Base-by-base conservation (phyloP, 371 early-diverging fungal genomes). In the Rhizomucor pusillus region DNA sequence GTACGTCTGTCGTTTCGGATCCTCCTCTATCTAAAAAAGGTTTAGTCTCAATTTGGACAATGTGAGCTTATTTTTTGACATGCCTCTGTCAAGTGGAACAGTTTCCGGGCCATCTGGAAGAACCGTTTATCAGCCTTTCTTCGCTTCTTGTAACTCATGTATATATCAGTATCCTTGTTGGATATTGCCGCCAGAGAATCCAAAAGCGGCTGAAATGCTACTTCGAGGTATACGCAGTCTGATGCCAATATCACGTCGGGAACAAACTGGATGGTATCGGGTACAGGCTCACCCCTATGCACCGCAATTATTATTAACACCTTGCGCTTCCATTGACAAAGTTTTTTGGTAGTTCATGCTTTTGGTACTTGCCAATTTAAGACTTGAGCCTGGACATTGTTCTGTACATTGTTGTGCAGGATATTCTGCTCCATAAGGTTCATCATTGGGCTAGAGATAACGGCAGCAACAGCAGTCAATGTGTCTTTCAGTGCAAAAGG, bases 51-150 rank as follows among this genome's bases (percentile, higher is more conserved):
- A n/a, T 40, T n/a, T 24, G 6, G 24, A 5, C n/a, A n/a, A 40
- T 16, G 20, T 19, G 43, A 23, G 12, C 16, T 10, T 22, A 11
- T 10, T 39, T 20, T 40, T 43, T 40, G 14, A 39, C 37, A 43
- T 43, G 70, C 59, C 43, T 75, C 73, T 6, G 35, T 54, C 19
- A 75, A 41, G 18, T 46, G 53, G 43, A 78, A 78, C 25, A 67
- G 52, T 50, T 75, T 78, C 57, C 59, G 60, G 43, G 72, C 68
- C 58, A 75, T 48, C 23, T 58, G 63, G 44, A 78, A 78, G 54
- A 78, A 78, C 20, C 73, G 57, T 39, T 75, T 75, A 36, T 78
- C 75, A 6, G 75, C 79, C 36, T 70, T 78, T 58, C 79, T 63
- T 59, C 79, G 60, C 43, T 73, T 68, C 12, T 62, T 58, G 35